Evolutionary conservation across 345 rosid genomes (phyloP), one percentile per base, ranked within the genome.

Genomic region (Brassica incana): DNA sequence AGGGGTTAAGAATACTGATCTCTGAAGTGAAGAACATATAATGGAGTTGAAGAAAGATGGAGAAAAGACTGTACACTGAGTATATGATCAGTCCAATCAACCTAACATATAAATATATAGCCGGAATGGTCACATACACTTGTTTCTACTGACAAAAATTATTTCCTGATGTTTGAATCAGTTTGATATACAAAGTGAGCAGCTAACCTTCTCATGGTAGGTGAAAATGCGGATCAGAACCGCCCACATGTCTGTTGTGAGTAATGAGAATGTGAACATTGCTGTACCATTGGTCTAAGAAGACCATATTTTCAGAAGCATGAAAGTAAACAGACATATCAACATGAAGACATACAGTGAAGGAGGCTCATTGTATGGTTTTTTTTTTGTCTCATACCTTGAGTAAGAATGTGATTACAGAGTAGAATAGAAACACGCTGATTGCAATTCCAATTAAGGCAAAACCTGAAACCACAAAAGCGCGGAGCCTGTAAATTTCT

Each of bases 201-300:
- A 65, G 50, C 69, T 65, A 65, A 65, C 50, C 48, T 16, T 65
- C 69, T 65, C 69, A 40, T 89, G 92, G 85, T 91, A 95, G 52
- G 90, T 90, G 65, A 90, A 93, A 45, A 86, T 88, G 67, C 98
- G 96, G 80, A 95, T 95, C 60, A 93, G 3, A 65, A 95, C 94
- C 1, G 97, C 88, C 98, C 96, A 95, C 98, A 95, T 95, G 78
- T 95, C 97, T 45, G 98, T 87, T 56, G 99, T 91, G 27, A 95
- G 88, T 83, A 95, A 80, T 14, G 99, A 95, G 78, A 95, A 86
- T 82, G 85, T 95, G 67, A 95, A 87, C 99, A 95, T 93, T 14
- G 97, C 85, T n/a, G 99, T 78, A 5, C 99, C 97, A 72, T 58
- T 93, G 23, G 83, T 84, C 99, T 90, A 86, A 81, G 62, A 14